Evolutionary conservation across 306 rosid species (phyloP).

Genomic region (Sicyos baderoa): DNA sequence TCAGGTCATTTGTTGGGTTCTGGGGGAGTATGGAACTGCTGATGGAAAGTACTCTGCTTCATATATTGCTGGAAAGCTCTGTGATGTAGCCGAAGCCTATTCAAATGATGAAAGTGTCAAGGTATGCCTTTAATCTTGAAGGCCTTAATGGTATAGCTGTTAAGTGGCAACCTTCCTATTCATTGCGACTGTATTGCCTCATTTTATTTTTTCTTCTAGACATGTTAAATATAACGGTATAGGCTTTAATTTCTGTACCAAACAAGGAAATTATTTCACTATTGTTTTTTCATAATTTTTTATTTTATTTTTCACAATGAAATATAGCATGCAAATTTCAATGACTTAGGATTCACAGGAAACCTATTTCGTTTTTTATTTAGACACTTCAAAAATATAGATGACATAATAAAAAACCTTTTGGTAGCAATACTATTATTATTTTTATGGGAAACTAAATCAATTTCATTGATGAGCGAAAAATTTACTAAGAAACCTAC

Average conservation of each 20-base stretch:
- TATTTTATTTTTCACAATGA: background rate
- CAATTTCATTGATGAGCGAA: too few relatives aligned
- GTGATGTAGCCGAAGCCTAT: constrained; percentile 88
- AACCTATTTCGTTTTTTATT: background rate
- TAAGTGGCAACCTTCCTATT: constrained; percentile 4
- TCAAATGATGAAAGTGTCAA: constrained; percentile 81
- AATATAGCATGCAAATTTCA: background rate
- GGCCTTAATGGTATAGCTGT: background rate
- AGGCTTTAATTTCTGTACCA: background rate
- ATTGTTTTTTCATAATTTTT: background rate
- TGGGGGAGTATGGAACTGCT: background rate
- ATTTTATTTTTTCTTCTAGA: background rate
- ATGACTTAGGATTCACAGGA: background rate
- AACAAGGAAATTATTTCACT: background rate
- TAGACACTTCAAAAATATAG: background rate
- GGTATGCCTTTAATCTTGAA: constrained; percentile 41
- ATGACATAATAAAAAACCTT: background rate
- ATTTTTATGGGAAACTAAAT: too few relatives aligned
- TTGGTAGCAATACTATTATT: too few relatives aligned
- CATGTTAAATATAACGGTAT: background rate
- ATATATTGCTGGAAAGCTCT: constrained; percentile 75
- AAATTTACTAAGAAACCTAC: too few relatives aligned
- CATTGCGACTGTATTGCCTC: background rate
- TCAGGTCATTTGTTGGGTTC: background rate
- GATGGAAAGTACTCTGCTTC: constrained; percentile 48